phyloP scores from a whole-genome alignment of 2,329 filamentous ascomycete species.

The Exserohilum turcica region DNA sequence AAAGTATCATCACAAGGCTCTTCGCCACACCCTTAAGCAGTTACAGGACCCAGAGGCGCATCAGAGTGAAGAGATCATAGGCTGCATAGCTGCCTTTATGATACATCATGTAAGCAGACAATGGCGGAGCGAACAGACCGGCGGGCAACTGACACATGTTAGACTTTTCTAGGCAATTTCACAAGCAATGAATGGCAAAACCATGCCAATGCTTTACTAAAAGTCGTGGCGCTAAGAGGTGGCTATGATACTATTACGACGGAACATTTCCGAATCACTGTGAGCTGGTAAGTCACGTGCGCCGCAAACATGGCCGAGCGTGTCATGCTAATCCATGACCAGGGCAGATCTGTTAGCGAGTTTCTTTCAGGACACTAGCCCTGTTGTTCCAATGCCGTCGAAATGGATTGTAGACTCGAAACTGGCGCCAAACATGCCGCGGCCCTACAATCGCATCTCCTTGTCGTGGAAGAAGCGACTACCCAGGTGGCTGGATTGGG shows the following conservation, averaged over 20 bases:
- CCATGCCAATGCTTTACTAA: conserved; percentile 31
- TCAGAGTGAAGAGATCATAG: conserved; percentile 28
- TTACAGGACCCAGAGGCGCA: conserved; percentile 30
- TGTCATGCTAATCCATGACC: conserved; percentile 1
- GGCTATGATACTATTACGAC: conserved; percentile 28
- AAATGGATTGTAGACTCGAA: conserved; percentile 35
- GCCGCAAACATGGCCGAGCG: not conserved
- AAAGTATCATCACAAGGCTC: conserved; percentile 28
- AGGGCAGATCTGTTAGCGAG: conserved; percentile 38
- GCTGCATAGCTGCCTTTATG: conserved; percentile 31
- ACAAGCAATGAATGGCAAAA: conserved; percentile 26
- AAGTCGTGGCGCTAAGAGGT: conserved; percentile 31
- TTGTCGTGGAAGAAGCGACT: conserved; percentile 62
- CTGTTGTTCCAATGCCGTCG: conserved; percentile 29
- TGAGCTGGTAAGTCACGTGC: conserved; percentile 31
- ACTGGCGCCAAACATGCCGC: conserved; percentile 65
- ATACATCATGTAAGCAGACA: conserved; percentile 31
- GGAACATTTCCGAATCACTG: conserved; percentile 34
- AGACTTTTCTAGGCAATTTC: conserved; percentile 30
- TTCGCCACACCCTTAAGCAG: conserved; percentile 24
- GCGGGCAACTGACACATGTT: conserved; percentile 2
- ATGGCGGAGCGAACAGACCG: no score
- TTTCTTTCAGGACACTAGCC: conserved; percentile 38
- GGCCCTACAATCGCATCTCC: conserved; percentile 59
- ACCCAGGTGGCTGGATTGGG: conserved; percentile 31